Base-by-base conservation (phyloP, 208 protist genomes). In the Novymonas esmeraldas region DNA sequence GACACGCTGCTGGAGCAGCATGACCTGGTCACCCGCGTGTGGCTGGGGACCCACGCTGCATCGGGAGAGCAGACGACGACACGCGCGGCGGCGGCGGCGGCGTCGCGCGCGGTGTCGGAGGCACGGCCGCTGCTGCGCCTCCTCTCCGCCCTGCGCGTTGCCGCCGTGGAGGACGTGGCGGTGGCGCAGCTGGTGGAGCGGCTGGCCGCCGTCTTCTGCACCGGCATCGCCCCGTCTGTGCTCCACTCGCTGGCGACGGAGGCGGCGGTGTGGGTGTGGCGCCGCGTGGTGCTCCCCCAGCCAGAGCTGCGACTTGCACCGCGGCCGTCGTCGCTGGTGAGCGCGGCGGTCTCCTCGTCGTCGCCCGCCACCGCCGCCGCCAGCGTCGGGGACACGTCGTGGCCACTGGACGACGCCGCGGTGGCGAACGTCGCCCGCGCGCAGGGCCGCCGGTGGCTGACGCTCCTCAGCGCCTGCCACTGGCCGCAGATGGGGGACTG, bases 361-460 rank as follows among this genome's bases (percentile, higher is more conserved):
- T 3, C 39, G 1, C 20, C 39, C 56, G 34, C 10, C 5, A 7
- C 18, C n/a, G 52, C 45, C 11, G 18, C 28, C 18, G 33, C 16
- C 18, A 16, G 11, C 28, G 34, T 2, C 20, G 22, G 13, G 9
- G 20, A 3, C 10, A 18, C 31, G 24, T 4, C 24, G 54, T 75
- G 51, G 69, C 54, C 68, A 6, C 7, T 75, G 11, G 6, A 45
- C 42, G 60, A 80, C 52, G 31, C 82, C 2, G 54, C 34, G 24
- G 75, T 93, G 2, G 77, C 82, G 44, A 81, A 80, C 48, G 36
- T 76, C 6, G 86, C 74, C 11, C 77, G 90, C 18, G 46, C 48
- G 22, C 82, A 84, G 36, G 84, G 79, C 14, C 11, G 10, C 18
- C 73, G 62, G 2, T 95, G 90, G 90, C 65, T 86, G 59, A 50